These are phyloP conservation scores for Alectoria sarmentosa DNA, from an alignment of 495 filamentous ascomycete species.

Conservation along the genomic window DNA sequence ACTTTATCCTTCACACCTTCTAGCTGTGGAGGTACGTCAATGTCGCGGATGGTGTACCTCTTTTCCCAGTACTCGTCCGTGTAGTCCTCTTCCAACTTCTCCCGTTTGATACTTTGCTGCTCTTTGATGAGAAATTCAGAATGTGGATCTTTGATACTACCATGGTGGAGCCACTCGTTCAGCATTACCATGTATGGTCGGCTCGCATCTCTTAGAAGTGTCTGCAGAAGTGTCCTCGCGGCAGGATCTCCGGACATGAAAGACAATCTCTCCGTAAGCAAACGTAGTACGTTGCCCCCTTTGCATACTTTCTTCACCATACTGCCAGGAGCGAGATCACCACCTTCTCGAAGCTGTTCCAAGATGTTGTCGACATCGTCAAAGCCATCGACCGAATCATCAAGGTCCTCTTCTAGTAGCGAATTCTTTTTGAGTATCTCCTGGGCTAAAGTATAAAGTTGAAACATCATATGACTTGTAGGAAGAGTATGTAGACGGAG, in stretches of 20 bases:
- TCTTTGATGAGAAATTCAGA: constrained; percentile 92
- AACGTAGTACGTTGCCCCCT: constrained; percentile 78
- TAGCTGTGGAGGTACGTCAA: constrained; percentile 87
- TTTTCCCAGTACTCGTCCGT: constrained; percentile 99
- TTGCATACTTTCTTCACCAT: constrained; percentile 91
- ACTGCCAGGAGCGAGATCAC: constrained; percentile 64
- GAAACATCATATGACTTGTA: constrained; percentile 80
- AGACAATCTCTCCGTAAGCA: constrained; percentile 76
- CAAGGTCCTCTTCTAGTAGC: constrained; percentile 76
- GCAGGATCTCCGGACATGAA: constrained; percentile 90
- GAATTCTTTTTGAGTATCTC: constrained; percentile 84
- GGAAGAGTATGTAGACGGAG: constrained; percentile 86
- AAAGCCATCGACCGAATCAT: constrained; percentile 74
- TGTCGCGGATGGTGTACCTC: constrained; percentile 85
- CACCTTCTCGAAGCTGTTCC: constrained; percentile 70
- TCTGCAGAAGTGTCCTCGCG: constrained; percentile 70
- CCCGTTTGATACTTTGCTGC: constrained; percentile 88
- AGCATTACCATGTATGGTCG: constrained; percentile 96
- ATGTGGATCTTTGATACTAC: constrained; percentile 90
- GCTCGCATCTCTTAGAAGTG: constrained; percentile 77
- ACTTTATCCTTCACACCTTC: constrained; percentile 91
- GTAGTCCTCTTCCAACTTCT: constrained; percentile 89
- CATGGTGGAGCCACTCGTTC: constrained; percentile 97
- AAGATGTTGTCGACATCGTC: constrained; percentile 84
- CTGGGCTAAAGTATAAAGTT: constrained; percentile 78